phyloP scores from a whole-genome alignment of 2,329 filamentous ascomycete species.

The Aspergillus aculeatus region DNA sequence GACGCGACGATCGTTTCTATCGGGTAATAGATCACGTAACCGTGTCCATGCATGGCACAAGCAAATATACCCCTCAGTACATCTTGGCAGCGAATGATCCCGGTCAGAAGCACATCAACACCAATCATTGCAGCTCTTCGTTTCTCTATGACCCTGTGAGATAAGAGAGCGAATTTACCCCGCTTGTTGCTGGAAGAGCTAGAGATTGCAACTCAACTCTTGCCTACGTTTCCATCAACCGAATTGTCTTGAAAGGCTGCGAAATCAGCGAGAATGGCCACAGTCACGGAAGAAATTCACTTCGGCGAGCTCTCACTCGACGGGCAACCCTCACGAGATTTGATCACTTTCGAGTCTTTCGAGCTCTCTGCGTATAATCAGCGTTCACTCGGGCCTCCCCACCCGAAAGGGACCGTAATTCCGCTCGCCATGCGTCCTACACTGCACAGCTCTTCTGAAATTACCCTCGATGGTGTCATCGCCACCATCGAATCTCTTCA shows the following conservation, averaged over 20 bases:
- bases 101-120: not conserved
- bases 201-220: not conserved
- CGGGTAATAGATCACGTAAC: not conserved
- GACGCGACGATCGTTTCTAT: too few species aligned
- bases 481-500: conserved; percentile 40
- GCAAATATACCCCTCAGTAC: not conserved
- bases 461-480: conserved; percentile 35
- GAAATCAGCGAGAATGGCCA: not conserved
- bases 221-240: not conserved
- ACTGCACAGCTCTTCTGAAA: conserved; percentile 8
- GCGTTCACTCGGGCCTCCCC: conserved; percentile 41
- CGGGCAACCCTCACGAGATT: not conserved
- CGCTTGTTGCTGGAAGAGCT: not conserved
- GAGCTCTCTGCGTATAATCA: conserved; percentile 44
- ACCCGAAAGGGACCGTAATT: conserved; percentile 38
- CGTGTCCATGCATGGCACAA: not conserved
- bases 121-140: not conserved
- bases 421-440: conserved; percentile 44
- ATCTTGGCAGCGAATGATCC: not conserved
- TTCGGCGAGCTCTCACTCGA: conserved; percentile 21
- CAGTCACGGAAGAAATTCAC: not conserved
- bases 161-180: not conserved
- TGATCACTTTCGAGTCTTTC: conserved; percentile 39
- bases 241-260: too few species aligned
- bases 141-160: not conserved